phyloP scores from a whole-genome alignment of 306 rosid genomes.

The Citrullus colocynthis region DNA sequence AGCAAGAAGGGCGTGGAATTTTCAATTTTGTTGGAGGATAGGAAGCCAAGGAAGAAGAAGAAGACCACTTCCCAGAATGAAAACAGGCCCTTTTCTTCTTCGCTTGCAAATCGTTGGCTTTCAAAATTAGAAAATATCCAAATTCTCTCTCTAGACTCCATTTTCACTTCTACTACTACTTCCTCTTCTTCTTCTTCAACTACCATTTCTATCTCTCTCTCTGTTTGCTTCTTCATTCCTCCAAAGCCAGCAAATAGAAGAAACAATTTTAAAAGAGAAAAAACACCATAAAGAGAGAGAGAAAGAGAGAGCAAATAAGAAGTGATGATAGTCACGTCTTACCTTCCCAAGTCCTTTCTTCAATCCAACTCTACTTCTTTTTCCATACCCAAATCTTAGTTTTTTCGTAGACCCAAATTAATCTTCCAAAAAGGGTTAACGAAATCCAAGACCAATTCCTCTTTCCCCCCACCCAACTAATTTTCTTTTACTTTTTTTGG shows the following conservation, averaged over 20 bases:
- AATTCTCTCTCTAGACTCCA: not conserved
- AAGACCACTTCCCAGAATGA: not conserved
- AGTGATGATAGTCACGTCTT: constrained; percentile 53
- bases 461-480: not conserved
- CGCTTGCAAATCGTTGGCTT: constrained; percentile 4
- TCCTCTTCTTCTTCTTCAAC: constrained; percentile 5
- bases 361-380: constrained; percentile 60
- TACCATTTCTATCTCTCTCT: constrained; percentile 10
- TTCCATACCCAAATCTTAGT: constrained; percentile 25
- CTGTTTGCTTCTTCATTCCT: constrained; percentile 20
- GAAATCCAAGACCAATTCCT: constrained; percentile 17
- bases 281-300: not conserved
- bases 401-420: constrained; percentile 15
- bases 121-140: not conserved
- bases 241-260: constrained; percentile 15
- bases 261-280: not conserved
- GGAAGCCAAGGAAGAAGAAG: not conserved
- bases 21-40: not conserved
- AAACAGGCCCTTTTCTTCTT: not conserved
- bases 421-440: not conserved
- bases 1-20: not conserved
- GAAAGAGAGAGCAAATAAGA: not conserved
- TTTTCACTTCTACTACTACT: not conserved
- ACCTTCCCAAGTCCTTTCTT: constrained; percentile 61
- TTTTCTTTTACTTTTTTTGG: not conserved